A percentile compares a stretch with the other conserved stretches of the same genome.
phyloP scores from a whole-genome alignment of 2,329 filamentous ascomycete genomes.

The Delphinella strobiligena region DNA sequence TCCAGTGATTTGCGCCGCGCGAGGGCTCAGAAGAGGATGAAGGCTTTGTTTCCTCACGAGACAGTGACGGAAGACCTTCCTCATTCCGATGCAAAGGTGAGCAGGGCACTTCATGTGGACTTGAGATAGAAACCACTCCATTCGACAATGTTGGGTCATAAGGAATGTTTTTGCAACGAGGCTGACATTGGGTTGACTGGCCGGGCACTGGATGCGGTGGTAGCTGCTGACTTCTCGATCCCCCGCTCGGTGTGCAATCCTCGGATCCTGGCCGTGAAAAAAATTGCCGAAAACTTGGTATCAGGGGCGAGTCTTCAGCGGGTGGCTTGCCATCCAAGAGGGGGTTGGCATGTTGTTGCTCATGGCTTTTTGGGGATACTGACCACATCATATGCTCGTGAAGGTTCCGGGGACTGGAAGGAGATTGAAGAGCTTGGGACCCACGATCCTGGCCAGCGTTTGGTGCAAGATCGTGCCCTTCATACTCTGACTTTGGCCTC shows the following conservation, averaged over 20 bases:
- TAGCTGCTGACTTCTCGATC: not conserved
- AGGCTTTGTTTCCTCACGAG: no score
- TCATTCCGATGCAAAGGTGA: no score
- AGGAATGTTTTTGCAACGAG: no score
- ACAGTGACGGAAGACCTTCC: no score
- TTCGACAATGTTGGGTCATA: no score
- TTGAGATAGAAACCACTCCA: no score
- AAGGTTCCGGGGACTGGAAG: not conserved
- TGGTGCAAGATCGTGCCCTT: not conserved
- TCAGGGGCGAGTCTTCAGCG: not conserved
- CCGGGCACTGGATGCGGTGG: no score
- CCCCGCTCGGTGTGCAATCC: not conserved
- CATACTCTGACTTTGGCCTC: not conserved
- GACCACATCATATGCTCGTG: not conserved
- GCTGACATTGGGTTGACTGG: no score
- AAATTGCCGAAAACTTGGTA: not conserved
- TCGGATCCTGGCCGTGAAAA: not conserved
- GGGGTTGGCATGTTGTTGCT: no score
- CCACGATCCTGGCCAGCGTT: not conserved
- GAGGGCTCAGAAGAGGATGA: no score
- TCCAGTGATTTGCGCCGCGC: no score
- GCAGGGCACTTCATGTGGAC: no score
- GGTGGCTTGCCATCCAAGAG: not conserved
- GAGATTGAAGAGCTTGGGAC: not conserved
- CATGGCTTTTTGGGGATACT: not conserved